These are phyloP conservation scores for Aspergillus olivimuriae DNA, from an alignment of 495 filamentous ascomycete species.

Conservation along the genomic window DNA sequence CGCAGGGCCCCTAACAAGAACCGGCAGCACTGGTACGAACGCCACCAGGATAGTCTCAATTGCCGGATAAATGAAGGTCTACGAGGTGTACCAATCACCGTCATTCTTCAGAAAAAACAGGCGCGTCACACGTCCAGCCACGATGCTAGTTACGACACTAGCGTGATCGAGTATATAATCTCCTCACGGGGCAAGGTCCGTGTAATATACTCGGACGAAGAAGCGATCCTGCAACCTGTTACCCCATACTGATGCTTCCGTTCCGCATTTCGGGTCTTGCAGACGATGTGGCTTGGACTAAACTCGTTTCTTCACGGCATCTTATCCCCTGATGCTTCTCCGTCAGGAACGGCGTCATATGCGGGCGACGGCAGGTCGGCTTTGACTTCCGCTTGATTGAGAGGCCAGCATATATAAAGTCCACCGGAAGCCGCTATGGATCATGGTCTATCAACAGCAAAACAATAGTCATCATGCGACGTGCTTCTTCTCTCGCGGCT, in stretches of 20 bases:
- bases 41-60: not conserved
- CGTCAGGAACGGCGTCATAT: not conserved
- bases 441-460: too few relatives aligned
- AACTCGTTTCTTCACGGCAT: not conserved
- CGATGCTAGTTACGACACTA: too few relatives aligned
- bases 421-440: too few relatives aligned
- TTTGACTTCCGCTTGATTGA: not conserved
- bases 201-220: not conserved
- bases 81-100: too few relatives aligned
- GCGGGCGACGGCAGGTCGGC: not conserved
- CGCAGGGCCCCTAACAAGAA: too few relatives aligned
- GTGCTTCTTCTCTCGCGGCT: not conserved
- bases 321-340: not conserved
- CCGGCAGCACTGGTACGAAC: not conserved
- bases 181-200: not conserved
- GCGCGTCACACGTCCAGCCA: not conserved
- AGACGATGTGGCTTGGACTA: not conserved
- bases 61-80: not conserved
- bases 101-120: too few relatives aligned
- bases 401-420: too few relatives aligned
- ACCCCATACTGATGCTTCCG: not conserved
- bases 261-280: not conserved
- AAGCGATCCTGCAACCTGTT: not conserved
- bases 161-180: too few relatives aligned
- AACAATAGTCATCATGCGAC: not conserved